Evolutionary conservation across 495 filamentous ascomycete genomes (phyloP).

Genomic region (Cudoniella acicularis): DNA sequence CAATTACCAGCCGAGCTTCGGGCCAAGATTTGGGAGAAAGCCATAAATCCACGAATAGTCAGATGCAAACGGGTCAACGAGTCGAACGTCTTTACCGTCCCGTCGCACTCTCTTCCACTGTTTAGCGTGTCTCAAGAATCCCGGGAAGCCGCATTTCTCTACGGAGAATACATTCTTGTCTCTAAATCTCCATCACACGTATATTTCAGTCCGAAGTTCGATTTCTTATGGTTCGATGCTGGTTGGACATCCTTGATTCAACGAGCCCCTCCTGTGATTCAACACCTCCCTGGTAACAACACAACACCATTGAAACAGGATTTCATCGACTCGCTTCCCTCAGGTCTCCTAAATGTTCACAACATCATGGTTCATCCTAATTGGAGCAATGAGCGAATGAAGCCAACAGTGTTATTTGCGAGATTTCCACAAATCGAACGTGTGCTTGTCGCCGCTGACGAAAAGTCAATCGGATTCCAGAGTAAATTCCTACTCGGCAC

Average conservation of each 20-base stretch:
- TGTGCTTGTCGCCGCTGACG: constrained; percentile 20
- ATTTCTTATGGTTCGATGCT: constrained; percentile 21
- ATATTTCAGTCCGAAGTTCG: constrained; percentile 18
- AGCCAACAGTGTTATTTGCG: constrained; percentile 8
- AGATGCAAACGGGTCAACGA: constrained; percentile 15
- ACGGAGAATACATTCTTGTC: constrained; percentile 14
- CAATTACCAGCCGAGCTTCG: constrained; percentile 15
- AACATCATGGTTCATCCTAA: constrained; percentile 26
- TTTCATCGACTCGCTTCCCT: constrained; percentile 12
- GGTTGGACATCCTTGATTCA: constrained; percentile 6
- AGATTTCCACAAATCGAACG: constrained; percentile 1
- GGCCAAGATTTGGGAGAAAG: constrained; percentile 12
- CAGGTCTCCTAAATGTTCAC: constrained; percentile 3
- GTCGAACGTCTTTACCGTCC: constrained; percentile 3
- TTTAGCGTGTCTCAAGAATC: constrained; percentile 10
- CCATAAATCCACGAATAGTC: constrained; percentile 17
- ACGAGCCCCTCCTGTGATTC: not conserved
- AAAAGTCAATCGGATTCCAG: constrained; percentile 21
- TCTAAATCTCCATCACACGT: not conserved
- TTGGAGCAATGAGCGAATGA: constrained; percentile 11
- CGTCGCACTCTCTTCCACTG: constrained; percentile 10
- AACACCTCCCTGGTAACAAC: not conserved
- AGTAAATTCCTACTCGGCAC: constrained; percentile 16
- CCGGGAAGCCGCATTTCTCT: constrained; percentile 13
- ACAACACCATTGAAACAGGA: too few relatives aligned